Percentiles rank a stretch among this genome's conserved stretches.
Evolutionary conservation across 2,329 filamentous ascomycete species (phyloP).

Genomic region (Phialophora expanda): DNA sequence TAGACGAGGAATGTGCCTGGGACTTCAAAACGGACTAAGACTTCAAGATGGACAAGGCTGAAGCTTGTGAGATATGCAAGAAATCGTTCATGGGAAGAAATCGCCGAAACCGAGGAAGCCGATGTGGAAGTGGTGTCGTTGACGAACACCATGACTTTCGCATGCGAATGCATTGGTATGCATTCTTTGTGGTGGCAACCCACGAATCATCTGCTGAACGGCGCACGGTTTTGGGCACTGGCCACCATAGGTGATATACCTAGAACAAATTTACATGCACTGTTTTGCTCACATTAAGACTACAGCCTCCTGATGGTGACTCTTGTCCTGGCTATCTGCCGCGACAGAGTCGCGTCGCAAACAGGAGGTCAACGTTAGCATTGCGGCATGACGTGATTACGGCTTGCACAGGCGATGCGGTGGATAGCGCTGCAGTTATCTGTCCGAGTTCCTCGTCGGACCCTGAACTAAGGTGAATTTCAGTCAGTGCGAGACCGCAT

Average conservation of each 20-base stretch:
- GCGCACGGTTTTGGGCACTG: too few species aligned
- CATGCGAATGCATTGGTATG: not conserved
- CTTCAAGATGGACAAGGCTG: not conserved
- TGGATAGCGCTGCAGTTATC: not conserved
- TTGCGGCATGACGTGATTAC: not conserved
- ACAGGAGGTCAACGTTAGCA: not conserved
- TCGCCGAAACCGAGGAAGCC: conserved; percentile 16
- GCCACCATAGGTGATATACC: too few species aligned
- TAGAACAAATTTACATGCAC: too few species aligned
- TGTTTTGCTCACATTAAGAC: too few species aligned
- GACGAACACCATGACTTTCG: not conserved
- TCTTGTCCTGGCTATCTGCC: not conserved
- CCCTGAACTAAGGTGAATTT: not conserved
- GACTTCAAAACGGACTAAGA: not conserved
- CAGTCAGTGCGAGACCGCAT: not conserved
- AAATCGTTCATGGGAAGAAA: not conserved
- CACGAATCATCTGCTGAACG: not conserved
- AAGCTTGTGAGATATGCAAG: not conserved
- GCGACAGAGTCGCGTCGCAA: not conserved
- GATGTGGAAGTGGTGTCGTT: conserved; percentile 2
- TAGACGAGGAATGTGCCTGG: not conserved
- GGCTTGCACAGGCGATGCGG: not conserved
- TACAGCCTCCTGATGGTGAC: not conserved
- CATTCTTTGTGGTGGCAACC: not conserved
- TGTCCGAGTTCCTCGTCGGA: not conserved